phyloP scores from a whole-genome alignment of 495 filamentous ascomycete species.

The Penicillium turbatum region DNA sequence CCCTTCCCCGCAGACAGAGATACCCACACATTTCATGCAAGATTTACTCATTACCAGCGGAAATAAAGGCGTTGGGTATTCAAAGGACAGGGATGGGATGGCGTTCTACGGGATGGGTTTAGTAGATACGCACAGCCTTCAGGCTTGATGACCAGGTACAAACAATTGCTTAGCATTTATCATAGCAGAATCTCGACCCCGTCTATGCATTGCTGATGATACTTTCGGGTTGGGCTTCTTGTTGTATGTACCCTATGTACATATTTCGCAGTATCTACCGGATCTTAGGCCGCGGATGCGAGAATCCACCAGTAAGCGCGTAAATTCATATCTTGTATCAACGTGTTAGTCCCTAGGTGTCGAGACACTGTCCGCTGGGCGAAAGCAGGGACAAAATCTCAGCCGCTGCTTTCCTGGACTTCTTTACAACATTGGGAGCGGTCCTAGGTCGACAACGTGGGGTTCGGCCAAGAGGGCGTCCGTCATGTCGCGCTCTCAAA shows the following conservation, averaged over 20 bases:
- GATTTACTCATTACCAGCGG: background rate
- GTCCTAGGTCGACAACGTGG: no score
- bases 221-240: background rate
- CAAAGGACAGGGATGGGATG: background rate
- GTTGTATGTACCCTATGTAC: background rate
- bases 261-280: no score
- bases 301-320: no score
- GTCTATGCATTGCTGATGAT: background rate
- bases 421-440: no score
- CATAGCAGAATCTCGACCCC: background rate
- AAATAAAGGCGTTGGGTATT: background rate
- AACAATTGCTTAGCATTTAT: background rate
- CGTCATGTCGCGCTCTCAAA: no score
- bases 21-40: background rate
- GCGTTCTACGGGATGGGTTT: background rate
- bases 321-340: no score
- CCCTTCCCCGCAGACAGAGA: background rate
- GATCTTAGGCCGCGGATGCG: no score
- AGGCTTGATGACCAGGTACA: background rate
- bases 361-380: no score
- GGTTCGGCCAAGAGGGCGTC: no score
- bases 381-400: no score
- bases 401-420: no score
- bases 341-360: no score
- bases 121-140: background rate